These are phyloP conservation scores for Crithidia mellificae DNA, from an alignment of 208 protist species.

Conservation along the genomic window DNA sequence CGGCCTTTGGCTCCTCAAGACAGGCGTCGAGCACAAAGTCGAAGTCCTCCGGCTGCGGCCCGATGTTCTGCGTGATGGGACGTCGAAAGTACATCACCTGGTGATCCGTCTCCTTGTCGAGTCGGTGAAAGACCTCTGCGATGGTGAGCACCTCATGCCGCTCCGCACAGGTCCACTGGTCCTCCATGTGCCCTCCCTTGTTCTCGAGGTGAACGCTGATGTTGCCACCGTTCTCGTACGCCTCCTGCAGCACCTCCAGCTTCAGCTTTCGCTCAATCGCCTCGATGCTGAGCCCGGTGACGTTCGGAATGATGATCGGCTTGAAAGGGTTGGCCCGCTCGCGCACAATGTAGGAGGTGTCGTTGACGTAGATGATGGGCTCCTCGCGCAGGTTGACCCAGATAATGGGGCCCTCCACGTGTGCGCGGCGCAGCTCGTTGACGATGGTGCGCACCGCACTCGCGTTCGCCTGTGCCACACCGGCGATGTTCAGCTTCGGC, in stretches of 20 bases:
- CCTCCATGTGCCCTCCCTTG: conserved; percentile 69
- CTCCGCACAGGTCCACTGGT: conserved; percentile 86
- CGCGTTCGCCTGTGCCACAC: conserved; percentile 77
- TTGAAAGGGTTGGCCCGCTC: conserved; percentile 71
- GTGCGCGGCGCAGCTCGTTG: conserved; percentile 73
- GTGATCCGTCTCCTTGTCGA: conserved; percentile 37
- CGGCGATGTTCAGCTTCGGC: conserved; percentile 83
- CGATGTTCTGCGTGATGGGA: conserved; percentile 82
- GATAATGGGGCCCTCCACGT: conserved; percentile 65
- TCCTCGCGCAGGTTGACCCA: conserved; percentile 91
- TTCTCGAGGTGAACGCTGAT: conserved; percentile 76
- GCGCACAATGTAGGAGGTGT: conserved; percentile 83
- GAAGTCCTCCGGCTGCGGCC: conserved; percentile 79
- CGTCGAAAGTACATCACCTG: conserved; percentile 75
- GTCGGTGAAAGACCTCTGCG: conserved; percentile 59
- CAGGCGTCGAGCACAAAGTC: conserved; percentile 85
- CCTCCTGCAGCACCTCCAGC: conserved; percentile 82
- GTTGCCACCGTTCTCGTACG: conserved; percentile 82
- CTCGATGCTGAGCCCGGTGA: conserved; percentile 74
- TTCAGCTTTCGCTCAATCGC: conserved; percentile 84
- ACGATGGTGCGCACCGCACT: conserved; percentile 76
- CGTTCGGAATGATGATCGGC: conserved; percentile 84
- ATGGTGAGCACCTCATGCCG: conserved; percentile 60
- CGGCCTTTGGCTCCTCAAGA: conserved; percentile 68
- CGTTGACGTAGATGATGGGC: conserved; percentile 88